These are phyloP conservation scores for Tylopilus orsonianus DNA, from an alignment of 1,284 basidiomycete genomes.

Conservation along the genomic window DNA sequence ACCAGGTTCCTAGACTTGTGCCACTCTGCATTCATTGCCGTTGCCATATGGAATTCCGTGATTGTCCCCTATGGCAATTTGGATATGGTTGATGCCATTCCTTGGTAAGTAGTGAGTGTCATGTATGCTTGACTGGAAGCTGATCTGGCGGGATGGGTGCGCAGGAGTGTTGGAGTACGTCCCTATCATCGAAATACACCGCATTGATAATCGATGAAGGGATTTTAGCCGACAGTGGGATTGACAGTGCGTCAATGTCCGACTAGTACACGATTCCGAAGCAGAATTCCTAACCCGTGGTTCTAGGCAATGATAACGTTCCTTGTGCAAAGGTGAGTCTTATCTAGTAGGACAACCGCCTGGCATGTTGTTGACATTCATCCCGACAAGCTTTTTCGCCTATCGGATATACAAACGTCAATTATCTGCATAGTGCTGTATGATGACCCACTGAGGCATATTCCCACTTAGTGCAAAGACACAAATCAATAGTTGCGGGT, in stretches of 20 bases:
- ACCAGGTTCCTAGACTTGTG: constrained; percentile 23
- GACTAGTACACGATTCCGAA: not conserved
- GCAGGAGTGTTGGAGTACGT: constrained; percentile 29
- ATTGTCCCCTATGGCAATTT: constrained; percentile 20
- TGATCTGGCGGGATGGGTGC: not conserved
- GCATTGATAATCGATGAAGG: not conserved
- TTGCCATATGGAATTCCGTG: constrained; percentile 27
- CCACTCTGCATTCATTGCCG: constrained; percentile 22
- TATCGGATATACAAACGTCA: constrained; percentile 27
- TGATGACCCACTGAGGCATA: not conserved
- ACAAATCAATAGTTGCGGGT: constrained; percentile 16
- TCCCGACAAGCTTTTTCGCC: constrained; percentile 22
- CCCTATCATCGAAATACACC: not conserved
- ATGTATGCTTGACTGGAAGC: not conserved
- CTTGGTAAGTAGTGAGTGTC: constrained; percentile 24
- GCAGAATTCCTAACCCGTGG: constrained; percentile 1
- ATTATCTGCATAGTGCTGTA: not conserved
- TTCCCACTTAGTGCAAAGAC: constrained; percentile 17
- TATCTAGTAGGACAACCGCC: too few species aligned
- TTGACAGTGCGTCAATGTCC: constrained; percentile 18
- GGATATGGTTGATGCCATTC: constrained; percentile 11
- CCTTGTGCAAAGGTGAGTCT: constrained; percentile 21
- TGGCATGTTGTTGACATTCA: not conserved
- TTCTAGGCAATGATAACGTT: constrained; percentile 27
- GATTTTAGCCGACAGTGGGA: constrained; percentile 16